Percentiles rank a stretch among this genome's conserved stretches.
Evolutionary conservation across 768 basidiomycete species (phyloP).

Genomic region (Calvatia gigantea): DNA sequence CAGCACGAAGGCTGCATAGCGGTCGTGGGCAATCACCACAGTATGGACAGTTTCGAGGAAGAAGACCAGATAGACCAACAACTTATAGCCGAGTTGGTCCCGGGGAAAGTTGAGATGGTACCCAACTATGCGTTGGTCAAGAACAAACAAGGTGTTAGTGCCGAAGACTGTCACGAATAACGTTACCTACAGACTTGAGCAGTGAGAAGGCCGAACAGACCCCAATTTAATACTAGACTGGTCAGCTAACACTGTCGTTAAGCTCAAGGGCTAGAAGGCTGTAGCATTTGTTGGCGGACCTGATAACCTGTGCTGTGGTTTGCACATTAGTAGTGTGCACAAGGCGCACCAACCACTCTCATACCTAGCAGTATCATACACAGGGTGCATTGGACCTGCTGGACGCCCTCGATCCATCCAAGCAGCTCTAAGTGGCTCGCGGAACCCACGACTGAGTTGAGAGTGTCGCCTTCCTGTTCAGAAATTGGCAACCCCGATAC

Average conservation of each 20-base stretch:
- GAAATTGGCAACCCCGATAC: too few relatives aligned
- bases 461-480: too few relatives aligned
- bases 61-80: constrained; percentile 22
- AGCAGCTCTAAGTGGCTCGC: too few relatives aligned
- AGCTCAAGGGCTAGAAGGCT: not conserved
- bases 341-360: too few relatives aligned
- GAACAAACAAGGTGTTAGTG: not conserved
- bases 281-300: not conserved
- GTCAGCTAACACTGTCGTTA: constrained; percentile 15
- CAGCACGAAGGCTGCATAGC: not conserved
- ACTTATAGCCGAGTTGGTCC: constrained; percentile 23
- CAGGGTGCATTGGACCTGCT: too few relatives aligned
- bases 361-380: too few relatives aligned
- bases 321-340: too few relatives aligned
- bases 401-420: too few relatives aligned
- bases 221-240: constrained; percentile 25
- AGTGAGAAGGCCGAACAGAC: constrained; percentile 24
- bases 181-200: constrained; percentile 29
- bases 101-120: constrained; percentile 25
- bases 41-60: constrained; percentile 27
- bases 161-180: not conserved
- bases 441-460: too few relatives aligned
- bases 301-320: constrained; percentile 1
- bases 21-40: constrained; percentile 12
- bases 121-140: too few relatives aligned